Evolutionary conservation across 2,329 filamentous ascomycete genomes (phyloP).

Genomic region (Dactylellina sp.): DNA sequence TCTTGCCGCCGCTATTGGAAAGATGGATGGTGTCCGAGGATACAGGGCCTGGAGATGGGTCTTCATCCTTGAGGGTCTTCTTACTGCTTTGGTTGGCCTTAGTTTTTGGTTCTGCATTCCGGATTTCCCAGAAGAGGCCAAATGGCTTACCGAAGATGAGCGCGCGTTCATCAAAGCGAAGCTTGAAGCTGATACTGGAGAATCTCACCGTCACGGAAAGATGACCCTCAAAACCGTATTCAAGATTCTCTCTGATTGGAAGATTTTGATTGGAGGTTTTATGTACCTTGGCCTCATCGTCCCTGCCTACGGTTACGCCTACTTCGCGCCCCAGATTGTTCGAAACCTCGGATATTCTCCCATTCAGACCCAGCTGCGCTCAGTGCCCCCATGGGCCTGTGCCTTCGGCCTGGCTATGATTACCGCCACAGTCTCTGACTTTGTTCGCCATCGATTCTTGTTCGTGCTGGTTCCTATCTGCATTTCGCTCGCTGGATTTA

Average conservation of each 20-base stretch:
- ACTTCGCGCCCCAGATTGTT: constrained; percentile 80
- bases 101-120: constrained; percentile 77
- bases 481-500: constrained; percentile 79
- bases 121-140: constrained; percentile 79
- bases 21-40: constrained; percentile 78
- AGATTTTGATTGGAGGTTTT: constrained; percentile 78
- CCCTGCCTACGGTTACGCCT: constrained; percentile 81
- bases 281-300: constrained; percentile 87
- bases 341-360: constrained; percentile 72
- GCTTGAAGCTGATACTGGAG: constrained; percentile 76
- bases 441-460: constrained; percentile 76
- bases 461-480: constrained; percentile 78
- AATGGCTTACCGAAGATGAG: constrained; percentile 79
- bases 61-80: constrained; percentile 79
- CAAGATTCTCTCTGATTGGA: constrained; percentile 71
- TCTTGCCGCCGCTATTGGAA: constrained; percentile 86
- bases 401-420: constrained; percentile 84
- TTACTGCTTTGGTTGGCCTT: constrained; percentile 73
- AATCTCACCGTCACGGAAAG: constrained; percentile 72
- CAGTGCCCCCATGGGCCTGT: constrained; percentile 73
- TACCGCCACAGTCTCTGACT: constrained; percentile 79
- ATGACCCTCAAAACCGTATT: constrained; percentile 74
- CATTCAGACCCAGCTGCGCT: constrained; percentile 68
- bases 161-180: constrained; percentile 74
- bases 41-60: constrained; percentile 85